Percentiles rank a stretch among this genome's conserved stretches.
Conservation (phyloP, 2,329 filamentous ascomycete species). For the Geoglossum cookeanum region DNA sequence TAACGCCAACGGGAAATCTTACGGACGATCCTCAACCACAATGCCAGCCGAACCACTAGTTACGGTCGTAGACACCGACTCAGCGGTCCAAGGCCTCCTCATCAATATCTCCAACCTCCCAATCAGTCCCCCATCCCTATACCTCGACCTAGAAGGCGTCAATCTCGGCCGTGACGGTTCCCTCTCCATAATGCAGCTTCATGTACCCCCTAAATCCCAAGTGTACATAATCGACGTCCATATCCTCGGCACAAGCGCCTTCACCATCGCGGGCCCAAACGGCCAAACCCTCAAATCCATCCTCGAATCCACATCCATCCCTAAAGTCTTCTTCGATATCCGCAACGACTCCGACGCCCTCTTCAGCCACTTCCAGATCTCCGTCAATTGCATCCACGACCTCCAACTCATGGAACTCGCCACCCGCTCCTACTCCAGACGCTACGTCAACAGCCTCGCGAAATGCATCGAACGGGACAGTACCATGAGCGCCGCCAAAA, state of each 20-base stretch:
- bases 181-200: constrained; percentile 27
- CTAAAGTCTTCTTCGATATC: constrained; percentile 39
- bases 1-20: no score
- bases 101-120: no score
- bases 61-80: no score
- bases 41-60: no score
- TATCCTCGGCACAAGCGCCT: neutral
- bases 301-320: constrained; percentile 24
- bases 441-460: neutral
- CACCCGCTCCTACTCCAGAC: constrained; percentile 8
- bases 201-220: constrained; percentile 4
- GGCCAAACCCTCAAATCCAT: constrained; percentile 20
- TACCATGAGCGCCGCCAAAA: neutral
- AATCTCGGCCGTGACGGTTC: constrained; percentile 24
- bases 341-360: constrained; percentile 39
- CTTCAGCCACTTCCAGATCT: constrained; percentile 25
- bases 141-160: constrained; percentile 30
- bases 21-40: no score
- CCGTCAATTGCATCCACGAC: constrained; percentile 28
- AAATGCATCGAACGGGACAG: neutral
- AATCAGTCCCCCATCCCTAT: constrained; percentile 19
- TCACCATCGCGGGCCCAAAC: neutral
- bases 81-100: no score
- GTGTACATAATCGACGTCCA: neutral
- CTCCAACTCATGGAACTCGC: constrained; percentile 38